Conservation (phyloP, 148 eudicot genomes). For the Chenopodium suecicum region DNA sequence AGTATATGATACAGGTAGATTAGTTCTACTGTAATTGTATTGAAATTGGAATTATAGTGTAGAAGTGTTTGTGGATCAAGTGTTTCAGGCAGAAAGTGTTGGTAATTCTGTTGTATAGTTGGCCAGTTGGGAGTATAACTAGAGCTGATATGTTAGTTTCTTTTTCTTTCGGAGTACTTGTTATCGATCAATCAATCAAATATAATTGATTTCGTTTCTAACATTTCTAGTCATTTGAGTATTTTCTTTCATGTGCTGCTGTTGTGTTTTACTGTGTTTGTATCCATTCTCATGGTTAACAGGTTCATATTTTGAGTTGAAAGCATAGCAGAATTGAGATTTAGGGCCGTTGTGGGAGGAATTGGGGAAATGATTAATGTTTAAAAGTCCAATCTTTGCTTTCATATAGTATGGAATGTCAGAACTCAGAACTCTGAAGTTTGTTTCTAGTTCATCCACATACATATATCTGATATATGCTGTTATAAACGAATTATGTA, state of each 20-base stretch:
- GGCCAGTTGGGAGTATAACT: not conserved
- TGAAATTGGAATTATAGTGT: not conserved
- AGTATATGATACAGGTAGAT: not conserved
- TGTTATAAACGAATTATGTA: not conserved
- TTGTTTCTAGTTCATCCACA: no score
- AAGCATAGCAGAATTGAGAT: not conserved
- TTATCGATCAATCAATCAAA: not conserved
- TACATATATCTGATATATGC: no score
- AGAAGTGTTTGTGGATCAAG: not conserved
- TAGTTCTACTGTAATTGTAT: not conserved
- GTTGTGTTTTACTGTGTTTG: not conserved
- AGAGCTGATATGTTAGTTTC: not conserved
- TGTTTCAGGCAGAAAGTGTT: conserved; percentile 2
- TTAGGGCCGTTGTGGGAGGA: not conserved
- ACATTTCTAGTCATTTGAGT: not conserved
- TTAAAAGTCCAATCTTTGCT: not conserved
- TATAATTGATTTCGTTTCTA: not conserved
- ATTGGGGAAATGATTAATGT: no score
- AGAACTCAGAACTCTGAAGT: no score
- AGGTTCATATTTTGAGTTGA: not conserved
- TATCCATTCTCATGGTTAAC: not conserved
- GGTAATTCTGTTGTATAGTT: not conserved
- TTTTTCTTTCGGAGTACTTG: not conserved
- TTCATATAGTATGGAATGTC: no score
- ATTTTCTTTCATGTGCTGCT: not conserved